phyloP scores from a whole-genome alignment of 2,329 filamentous ascomycete species.

The Coleophoma eucalyptorum region DNA sequence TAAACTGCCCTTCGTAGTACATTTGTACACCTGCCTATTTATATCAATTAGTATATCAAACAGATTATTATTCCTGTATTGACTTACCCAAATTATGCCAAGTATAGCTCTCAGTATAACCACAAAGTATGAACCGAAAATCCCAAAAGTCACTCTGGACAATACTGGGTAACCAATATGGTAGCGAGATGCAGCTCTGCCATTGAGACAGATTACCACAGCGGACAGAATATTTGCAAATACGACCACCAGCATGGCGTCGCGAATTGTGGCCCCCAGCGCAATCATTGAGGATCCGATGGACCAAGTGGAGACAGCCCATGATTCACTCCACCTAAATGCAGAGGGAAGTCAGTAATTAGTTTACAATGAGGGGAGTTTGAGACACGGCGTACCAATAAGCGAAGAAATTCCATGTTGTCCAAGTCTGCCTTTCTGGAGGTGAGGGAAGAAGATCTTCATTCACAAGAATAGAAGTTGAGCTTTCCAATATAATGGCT shows the following conservation, averaged over 20 bases:
- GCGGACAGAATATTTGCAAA: neutral
- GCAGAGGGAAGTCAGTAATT: neutral
- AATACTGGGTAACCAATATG: neutral
- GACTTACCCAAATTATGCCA: neutral
- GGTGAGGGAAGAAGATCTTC: neutral
- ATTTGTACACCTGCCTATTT: neutral
- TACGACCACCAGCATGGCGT: neutral
- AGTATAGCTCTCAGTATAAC: neutral
- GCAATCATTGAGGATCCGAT: neutral
- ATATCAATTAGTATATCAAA: neutral
- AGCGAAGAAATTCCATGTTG: neutral
- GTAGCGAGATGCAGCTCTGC: neutral
- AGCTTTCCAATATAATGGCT: neutral
- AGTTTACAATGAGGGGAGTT: neutral
- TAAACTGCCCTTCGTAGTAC: neutral
- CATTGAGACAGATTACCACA: neutral
- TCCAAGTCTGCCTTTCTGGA: neutral
- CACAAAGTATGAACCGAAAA: neutral
- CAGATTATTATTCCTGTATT: neutral
- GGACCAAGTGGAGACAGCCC: neutral
- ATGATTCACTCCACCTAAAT: neutral
- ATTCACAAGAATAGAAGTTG: neutral
- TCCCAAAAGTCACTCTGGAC: neutral
- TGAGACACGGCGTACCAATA: neutral
- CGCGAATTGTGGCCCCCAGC: neutral